Base-by-base conservation (phyloP, 192 early-diverging fungal genomes). In the Gaertneriomyces sp. region DNA sequence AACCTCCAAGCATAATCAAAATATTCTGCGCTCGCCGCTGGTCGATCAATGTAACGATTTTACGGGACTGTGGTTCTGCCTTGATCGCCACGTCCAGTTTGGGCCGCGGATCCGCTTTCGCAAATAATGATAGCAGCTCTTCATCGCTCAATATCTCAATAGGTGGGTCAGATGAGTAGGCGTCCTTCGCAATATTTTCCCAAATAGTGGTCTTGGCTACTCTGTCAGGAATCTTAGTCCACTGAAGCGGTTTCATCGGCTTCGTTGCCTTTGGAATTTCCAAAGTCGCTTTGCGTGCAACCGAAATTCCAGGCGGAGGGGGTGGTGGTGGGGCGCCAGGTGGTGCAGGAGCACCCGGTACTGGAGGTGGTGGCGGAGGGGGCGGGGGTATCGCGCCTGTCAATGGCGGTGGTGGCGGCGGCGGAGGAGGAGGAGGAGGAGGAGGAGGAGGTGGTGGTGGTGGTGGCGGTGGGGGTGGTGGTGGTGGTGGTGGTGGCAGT, bases 201-300 rank as follows among this genome's bases (percentile, higher is more conserved):
- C 82, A 84, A 0, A 78, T 56, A 45, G 69, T 76, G 7, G 65
- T 60, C 33, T 65, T 20, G 11, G 71, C 59, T 7, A 63, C 52
- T n/a, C 64, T 46, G 49, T 63, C 50, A 14, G 63, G 58, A 16
- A 84, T 53, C 58, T 84, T 84, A 0, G 51, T 47, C 82, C 82
- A 84, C 49, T 75, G 70, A 1, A 84, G 58, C 1, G 67, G 67
- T 68, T 83, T 69, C 70, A 71, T 82, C 25, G 58, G 40, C 39
- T 46, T 49, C 19, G 12, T 58, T 6, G 69, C 46, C 56, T 80
- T 72, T 17, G 56, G n/a, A 20, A 70, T 72, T 6, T 61, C 45
- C 6, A 66, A 40, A 39, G 49, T 57, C 19, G 33, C 33, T 10
- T 54, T 39, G 42, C 46, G 55, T 56, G 58, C 4, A 5, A 41